Percentiles rank a stretch among this genome's conserved stretches.
These are phyloP conservation scores for Verticillium nonalfalfae DNA, from an alignment of 2,329 filamentous ascomycete species.

Conservation along the genomic window DNA sequence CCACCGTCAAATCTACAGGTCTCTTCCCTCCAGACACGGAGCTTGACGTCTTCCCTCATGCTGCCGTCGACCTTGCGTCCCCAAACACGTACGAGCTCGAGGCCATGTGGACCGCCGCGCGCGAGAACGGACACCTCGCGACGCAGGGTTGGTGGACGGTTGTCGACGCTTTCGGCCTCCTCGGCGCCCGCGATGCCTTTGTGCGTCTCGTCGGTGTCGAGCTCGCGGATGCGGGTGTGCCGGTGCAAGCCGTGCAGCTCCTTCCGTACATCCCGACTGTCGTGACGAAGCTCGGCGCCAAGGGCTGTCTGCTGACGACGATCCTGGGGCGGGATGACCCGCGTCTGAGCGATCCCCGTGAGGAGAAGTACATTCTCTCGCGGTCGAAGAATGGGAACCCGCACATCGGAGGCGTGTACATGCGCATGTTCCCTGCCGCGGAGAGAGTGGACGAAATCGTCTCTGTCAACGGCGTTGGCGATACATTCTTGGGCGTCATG, in stretches of 20 bases:
- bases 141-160: slow-evolving; percentile 68
- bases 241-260: slow-evolving; percentile 76
- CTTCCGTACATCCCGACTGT: slow-evolving; percentile 84
- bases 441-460: slow-evolving; percentile 65
- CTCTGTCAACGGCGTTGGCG: slow-evolving; percentile 90
- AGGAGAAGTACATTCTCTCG: slow-evolving; percentile 65
- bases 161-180: slow-evolving; percentile 74
- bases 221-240: slow-evolving; percentile 74
- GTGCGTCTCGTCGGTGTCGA: slow-evolving; percentile 57
- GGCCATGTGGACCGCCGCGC: slow-evolving; percentile 70
- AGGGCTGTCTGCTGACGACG: slow-evolving; percentile 70
- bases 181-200: slow-evolving; percentile 65
- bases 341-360: slow-evolving; percentile 54
- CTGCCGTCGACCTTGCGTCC: slow-evolving; percentile 67
- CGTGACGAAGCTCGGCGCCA: slow-evolving; percentile 72
- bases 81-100: slow-evolving; percentile 79
- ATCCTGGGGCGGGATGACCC: slow-evolving; percentile 63
- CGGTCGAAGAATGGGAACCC: slow-evolving; percentile 47
- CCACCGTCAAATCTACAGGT: slow-evolving; percentile 66
- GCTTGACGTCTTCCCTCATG: slow-evolving; percentile 47
- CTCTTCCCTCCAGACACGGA: slow-evolving; percentile 49
- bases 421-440: slow-evolving; percentile 63
- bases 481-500: slow-evolving; percentile 83
- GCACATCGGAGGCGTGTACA: slow-evolving; percentile 71
- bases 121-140: slow-evolving; percentile 61